Base-by-base conservation (phyloP, 2,329 filamentous ascomycete species). In the Fusarium sp. region DNA sequence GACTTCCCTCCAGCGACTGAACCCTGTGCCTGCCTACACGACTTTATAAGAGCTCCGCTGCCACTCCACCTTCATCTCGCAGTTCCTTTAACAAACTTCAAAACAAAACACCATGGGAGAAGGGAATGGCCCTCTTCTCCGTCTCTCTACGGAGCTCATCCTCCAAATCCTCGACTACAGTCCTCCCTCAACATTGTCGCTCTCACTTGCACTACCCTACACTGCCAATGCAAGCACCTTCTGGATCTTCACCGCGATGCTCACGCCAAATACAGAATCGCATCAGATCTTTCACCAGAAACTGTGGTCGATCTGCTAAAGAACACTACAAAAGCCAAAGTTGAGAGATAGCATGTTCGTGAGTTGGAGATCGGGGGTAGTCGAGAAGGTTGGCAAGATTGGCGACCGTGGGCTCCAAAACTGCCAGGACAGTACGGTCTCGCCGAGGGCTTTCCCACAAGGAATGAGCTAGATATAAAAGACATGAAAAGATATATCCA, bases 351-450 rank as follows among this genome's bases (percentile, higher is more conserved):
- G 53, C 60, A 73, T 49, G 69, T 74, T 5, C 68, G 61, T 2
- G 71, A 72, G 7, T 18, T 73, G 11, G 71, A 74, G 5, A 37
- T 70, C 3, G 74, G 71, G 71, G 71, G 71, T 3, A 70, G 38
- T 11, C 71, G 71, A 18, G 6, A 26, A 3, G 14, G 1, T 3
- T 74, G 56, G 69, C 13, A 37, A 6, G 71, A 70, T 10, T 74
- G 71, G 71, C 62, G 66, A 9, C 2, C 45, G 2, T 60, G 69
- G 62, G 23, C 15, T 20, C 26, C 53, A 6, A 11, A n/a, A 4
- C 6, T 18, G 18, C 27, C 35, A 1, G n/a, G 33, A 1, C 3
- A 26, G 6, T 49, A 55, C 26, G 2, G 6, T 10, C 30, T 64
- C 18, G 27, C 46, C 1, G 32, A 42, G 2, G 38, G 10, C 5